Evolutionary conservation across 495 filamentous ascomycete genomes (phyloP).

Genomic region (Penicillium psychrofluorescens): DNA sequence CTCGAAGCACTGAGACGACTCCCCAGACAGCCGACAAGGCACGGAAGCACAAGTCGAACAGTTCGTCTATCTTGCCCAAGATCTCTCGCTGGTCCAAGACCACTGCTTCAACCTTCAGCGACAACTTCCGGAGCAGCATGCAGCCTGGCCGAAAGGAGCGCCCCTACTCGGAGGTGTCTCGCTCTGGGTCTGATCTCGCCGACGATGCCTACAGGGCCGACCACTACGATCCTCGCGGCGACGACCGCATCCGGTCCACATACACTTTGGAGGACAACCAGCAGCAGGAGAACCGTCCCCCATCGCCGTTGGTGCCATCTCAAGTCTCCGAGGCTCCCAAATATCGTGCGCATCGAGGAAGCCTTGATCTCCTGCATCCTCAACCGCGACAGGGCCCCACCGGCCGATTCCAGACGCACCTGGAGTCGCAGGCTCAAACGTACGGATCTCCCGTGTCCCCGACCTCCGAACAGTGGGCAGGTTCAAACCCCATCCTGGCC

Average conservation of each 20-base stretch:
- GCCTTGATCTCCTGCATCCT: slow-evolving; percentile 81
- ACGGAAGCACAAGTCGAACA: slow-evolving; percentile 85
- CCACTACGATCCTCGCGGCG: slow-evolving; percentile 56
- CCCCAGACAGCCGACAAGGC: slow-evolving; percentile 66
- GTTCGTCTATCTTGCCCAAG: slow-evolving; percentile 84
- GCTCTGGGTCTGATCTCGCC: slow-evolving; percentile 64
- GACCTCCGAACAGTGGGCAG: slow-evolving; percentile 62
- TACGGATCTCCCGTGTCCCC: slow-evolving; percentile 62
- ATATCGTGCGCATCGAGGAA: slow-evolving; percentile 85
- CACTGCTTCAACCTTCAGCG: slow-evolving; percentile 69
- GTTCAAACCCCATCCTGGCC: slow-evolving; percentile 47
- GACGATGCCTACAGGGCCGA: slow-evolving; percentile 53
- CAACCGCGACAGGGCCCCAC: slow-evolving; percentile 81
- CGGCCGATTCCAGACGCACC: slow-evolving; percentile 68
- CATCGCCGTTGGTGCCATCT: slow-evolving; percentile 56
- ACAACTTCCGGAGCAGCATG: slow-evolving; percentile 46
- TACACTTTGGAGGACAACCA: slow-evolving; percentile 49
- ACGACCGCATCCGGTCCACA: slow-evolving; percentile 65
- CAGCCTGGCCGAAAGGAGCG: slow-evolving; percentile 42
- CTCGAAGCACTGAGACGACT: slow-evolving; percentile 67
- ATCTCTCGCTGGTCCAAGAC: slow-evolving; percentile 97
- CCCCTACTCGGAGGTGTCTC: slow-evolving; percentile 51
- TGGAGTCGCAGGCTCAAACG: slow-evolving; percentile 72
- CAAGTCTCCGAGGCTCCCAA: slow-evolving; percentile 75
- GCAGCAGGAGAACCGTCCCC: slow-evolving; percentile 44